Evolutionary conservation across 768 basidiomycete genomes (phyloP), one percentile per base, ranked within the genome.

Genomic region (Royoungia palumana): DNA sequence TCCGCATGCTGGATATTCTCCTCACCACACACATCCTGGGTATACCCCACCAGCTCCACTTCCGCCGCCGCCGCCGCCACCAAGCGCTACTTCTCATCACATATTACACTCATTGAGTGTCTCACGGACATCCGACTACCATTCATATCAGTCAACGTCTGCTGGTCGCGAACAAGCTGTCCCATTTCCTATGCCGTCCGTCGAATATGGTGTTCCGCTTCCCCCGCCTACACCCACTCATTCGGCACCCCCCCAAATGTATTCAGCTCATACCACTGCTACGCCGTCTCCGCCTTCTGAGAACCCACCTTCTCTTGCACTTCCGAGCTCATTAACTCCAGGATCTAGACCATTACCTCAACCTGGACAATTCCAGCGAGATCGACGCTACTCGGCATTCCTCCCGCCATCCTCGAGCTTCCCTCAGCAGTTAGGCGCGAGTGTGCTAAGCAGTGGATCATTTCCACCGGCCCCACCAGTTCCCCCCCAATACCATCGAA

Each of bases 401-500:
- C 44, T 58, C 28, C 54, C 50, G 1, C 62, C 65, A n/a, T 65
- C 67, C 16, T 62, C 62, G 2, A 69, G 67, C 40, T 69, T 66
- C 35, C 65, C 62, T 40, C 64, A 62, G 12, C 66, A 64, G 2
- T 21, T 47, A 41, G 55, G 56, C 14, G 27, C 52, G 10, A 47
- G 55, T 32, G 52, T 62, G 22, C 50, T 47, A 19, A 57, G 46
- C 34, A 47, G 47, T 21, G 56, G 50, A 39, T 55, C 63, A 14
- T 56, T 56, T 41, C 44, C 64, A 24, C 49, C 38, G 17, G 47
- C 46, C 2, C 56, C 44, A 24, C 55, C 58, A 25, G 51, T 66
- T 41, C 53, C 61, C 24, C 63, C 75, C 8, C 71, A 73, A 34
- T 73, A 72, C 51, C 64, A 55, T 10, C 56, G 61, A 35, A 56